Evolutionary conservation across 345 rosid genomes (phyloP).

Genomic region (Linum tenue): DNA sequence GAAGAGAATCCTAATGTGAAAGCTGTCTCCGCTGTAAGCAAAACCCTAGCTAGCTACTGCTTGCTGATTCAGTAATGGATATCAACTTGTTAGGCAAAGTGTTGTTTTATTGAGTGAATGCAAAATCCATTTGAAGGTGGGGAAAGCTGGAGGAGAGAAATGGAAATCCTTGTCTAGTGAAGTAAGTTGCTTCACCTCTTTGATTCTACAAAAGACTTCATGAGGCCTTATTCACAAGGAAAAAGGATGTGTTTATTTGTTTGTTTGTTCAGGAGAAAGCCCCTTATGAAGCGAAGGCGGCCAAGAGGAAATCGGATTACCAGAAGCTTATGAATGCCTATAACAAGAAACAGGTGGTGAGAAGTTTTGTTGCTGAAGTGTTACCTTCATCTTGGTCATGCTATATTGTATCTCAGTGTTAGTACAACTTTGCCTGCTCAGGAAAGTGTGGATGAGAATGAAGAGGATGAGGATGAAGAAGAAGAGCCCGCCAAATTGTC

Average conservation of each 20-base stretch:
- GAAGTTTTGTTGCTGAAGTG: not conserved
- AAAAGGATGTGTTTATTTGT: not conserved
- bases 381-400: too few species aligned
- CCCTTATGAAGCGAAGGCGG: not conserved
- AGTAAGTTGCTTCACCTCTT: not conserved
- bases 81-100: too few species aligned
- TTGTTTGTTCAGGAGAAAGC: not conserved
- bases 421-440: too few species aligned
- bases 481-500: too few species aligned
- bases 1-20: not conserved
- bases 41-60: too few species aligned
- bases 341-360: not conserved
- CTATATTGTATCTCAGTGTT: too few species aligned
- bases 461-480: too few species aligned
- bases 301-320: not conserved
- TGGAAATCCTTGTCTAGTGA: slow-evolving; percentile 1
- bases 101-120: not conserved
- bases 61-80: too few species aligned
- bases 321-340: not conserved
- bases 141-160: slow-evolving; percentile 5
- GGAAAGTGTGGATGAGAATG: too few species aligned
- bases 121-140: not conserved
- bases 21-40: not conserved
- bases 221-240: not conserved
- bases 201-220: not conserved